These are phyloP conservation scores for Moringa oleifera DNA, from an alignment of 345 rosid genomes.

Conservation along the genomic window DNA sequence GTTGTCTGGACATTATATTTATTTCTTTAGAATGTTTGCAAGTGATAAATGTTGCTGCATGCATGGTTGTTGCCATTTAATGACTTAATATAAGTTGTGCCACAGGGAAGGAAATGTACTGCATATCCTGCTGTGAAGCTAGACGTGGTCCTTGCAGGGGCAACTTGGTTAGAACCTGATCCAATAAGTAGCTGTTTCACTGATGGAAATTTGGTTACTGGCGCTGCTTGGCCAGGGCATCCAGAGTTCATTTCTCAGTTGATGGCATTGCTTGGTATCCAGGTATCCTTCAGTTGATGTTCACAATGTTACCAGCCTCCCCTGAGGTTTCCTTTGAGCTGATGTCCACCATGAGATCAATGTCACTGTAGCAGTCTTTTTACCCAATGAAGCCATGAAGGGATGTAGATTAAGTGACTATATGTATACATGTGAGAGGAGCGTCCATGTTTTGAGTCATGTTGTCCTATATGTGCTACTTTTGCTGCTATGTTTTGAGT, in stretches of 20 bases:
- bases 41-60: neutral
- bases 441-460: too few species aligned
- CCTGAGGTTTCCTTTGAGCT: too few species aligned
- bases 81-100: neutral
- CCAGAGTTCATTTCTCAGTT: constrained; percentile 59
- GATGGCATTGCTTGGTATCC: constrained; percentile 49
- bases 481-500: too few species aligned
- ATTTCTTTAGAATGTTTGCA: neutral
- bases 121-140: constrained; percentile 76
- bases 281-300: constrained; percentile 32
- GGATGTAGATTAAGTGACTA: too few species aligned
- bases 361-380: too few species aligned
- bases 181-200: constrained; percentile 59
- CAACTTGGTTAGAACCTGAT: constrained; percentile 63
- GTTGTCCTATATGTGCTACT: too few species aligned
- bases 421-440: too few species aligned
- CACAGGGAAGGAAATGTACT: constrained; percentile 62
- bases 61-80: neutral
- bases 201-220: constrained; percentile 63
- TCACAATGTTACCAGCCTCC: neutral
- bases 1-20: neutral
- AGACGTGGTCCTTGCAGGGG: constrained; percentile 51
- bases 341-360: too few species aligned
- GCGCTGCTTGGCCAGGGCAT: constrained; percentile 79
- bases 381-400: too few species aligned